Evolutionary conservation across 2,329 filamentous ascomycete genomes (phyloP).

Genomic region (Aureobasidium sp.): DNA sequence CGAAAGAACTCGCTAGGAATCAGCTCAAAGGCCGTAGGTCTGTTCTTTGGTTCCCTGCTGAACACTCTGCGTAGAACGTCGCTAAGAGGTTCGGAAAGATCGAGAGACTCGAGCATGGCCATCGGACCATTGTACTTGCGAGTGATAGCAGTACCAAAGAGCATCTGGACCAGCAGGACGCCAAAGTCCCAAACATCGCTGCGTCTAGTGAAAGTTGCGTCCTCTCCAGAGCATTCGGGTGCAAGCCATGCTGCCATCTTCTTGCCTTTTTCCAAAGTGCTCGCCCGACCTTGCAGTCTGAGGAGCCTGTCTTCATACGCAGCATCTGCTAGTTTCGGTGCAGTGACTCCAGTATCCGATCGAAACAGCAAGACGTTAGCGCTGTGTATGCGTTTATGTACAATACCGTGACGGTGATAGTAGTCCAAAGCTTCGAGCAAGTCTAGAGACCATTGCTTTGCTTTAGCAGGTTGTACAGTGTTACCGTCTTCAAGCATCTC

Average conservation of each 20-base stretch:
- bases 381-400: slow-evolving; percentile 71
- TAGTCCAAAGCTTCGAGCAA: slow-evolving; percentile 83
- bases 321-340: slow-evolving; percentile 68
- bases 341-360: slow-evolving; percentile 55
- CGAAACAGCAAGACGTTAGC: slow-evolving; percentile 73
- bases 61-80: slow-evolving; percentile 82
- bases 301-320: slow-evolving; percentile 50
- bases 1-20: slow-evolving; percentile 52
- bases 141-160: slow-evolving; percentile 73
- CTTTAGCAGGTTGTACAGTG: slow-evolving; percentile 60
- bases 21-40: slow-evolving; percentile 72
- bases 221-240: slow-evolving; percentile 27
- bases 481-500: slow-evolving; percentile 71
- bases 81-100: slow-evolving; percentile 66
- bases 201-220: slow-evolving; percentile 55
- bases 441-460: slow-evolving; percentile 85
- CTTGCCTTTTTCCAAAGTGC: neutral
- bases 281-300: slow-evolving; percentile 7
- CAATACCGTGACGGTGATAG: slow-evolving; percentile 74
- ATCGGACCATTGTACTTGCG: slow-evolving; percentile 73
- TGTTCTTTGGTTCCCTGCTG: slow-evolving; percentile 73
- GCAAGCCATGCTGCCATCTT: slow-evolving; percentile 38
- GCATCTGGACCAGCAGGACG: slow-evolving; percentile 86
- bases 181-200: slow-evolving; percentile 95
- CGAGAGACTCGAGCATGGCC: slow-evolving; percentile 62